These are phyloP conservation scores for Neurospora hispaniola DNA, from an alignment of 495 filamentous ascomycete genomes.

Conservation along the genomic window DNA sequence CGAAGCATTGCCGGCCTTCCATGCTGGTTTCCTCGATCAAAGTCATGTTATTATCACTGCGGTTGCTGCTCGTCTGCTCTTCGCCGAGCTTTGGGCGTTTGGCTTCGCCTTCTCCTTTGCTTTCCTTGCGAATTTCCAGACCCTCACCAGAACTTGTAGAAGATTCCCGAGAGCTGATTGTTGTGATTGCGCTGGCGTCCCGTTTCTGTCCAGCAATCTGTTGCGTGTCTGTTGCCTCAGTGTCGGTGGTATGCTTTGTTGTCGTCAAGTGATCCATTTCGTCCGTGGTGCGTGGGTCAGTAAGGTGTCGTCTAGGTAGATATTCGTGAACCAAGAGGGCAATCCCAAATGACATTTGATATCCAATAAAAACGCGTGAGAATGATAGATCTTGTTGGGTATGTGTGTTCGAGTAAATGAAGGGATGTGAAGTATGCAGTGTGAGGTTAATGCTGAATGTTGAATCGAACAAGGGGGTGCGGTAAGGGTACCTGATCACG, in stretches of 20 bases:
- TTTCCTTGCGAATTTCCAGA: neutral
- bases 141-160: neutral
- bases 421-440: neutral
- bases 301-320: neutral
- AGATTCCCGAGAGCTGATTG: neutral
- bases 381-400: neutral
- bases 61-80: too few species aligned
- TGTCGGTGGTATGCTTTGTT: neutral
- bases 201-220: neutral
- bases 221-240: neutral
- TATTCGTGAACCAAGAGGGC: neutral
- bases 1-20: constrained; percentile 37
- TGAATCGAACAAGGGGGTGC: neutral
- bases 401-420: neutral
- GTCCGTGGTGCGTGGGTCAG: neutral
- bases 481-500: neutral
- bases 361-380: neutral
- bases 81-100: neutral
- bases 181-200: neutral
- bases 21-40: neutral
- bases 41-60: neutral
- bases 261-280: neutral
- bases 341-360: neutral
- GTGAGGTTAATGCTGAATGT: neutral
- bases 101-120: neutral